Base-by-base conservation (phyloP, 2,329 filamentous ascomycete species). In the Cladosporium sp. region DNA sequence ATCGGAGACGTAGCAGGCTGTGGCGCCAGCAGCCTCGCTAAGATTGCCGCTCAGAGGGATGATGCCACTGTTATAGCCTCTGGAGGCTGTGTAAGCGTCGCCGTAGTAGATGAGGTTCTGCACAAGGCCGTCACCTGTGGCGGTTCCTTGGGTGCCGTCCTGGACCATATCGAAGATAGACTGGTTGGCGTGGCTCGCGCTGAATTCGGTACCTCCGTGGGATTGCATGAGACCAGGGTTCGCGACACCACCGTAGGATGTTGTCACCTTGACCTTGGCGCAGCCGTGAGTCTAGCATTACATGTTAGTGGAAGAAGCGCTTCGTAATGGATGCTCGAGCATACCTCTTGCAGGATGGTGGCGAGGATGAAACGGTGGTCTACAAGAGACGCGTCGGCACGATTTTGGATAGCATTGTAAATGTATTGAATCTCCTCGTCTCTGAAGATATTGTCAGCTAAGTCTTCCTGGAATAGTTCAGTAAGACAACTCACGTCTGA, bases 1-100 rank as follows among this genome's bases (percentile, higher is more conserved):
- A 61, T 82, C 80, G 15, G 70, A 74, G 20, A 75, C 71, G 64
- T 83, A 83, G 71, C 79, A 82, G 58, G 75, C 75, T 10, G 78
- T 79, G 5, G 73, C 74, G 64, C 78, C 71, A 35, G 75, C 75
- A 4, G 78, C 71, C 47, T 73, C 70, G 35, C 73, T 70, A 19
- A 79, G 62, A 60, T 79, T 73, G 28, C 68, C 70, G 53, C 66
- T 69, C 9, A 59, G 59, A 6, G 64, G 62, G 1, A 64, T 59
- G n/a, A 61, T 64, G 15, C 78, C 78, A 20, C 72, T 75, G 66
- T 81, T 81, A 70, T 80, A 81, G n/a, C 74, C 71, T 37, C 78
- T 71, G 17, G 77, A 75, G 1, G 75, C 78, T 55, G 66, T 71
- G 66, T 79, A 80, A 17, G 58, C 60, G 19, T 65, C 65, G 8